Conservation (phyloP, 208 protist species). For the Trichomonas vaginalis region DNA sequence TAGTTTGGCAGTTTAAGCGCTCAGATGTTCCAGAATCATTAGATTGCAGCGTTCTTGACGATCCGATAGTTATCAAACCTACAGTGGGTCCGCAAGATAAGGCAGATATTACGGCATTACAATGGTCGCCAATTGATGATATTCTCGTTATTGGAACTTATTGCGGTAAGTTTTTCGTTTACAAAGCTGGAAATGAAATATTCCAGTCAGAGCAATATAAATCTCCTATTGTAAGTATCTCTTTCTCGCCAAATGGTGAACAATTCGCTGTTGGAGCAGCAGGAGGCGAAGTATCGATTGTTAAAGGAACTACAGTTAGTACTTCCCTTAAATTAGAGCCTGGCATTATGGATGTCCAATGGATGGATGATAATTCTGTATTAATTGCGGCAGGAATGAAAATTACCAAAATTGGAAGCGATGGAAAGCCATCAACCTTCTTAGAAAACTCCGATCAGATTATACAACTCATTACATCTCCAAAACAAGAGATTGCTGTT, state of each 20-base stretch:
- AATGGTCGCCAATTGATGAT: background rate
- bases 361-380: background rate
- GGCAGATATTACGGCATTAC: background rate
- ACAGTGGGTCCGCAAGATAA: background rate
- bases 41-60: background rate
- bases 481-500: background rate
- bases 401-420: background rate
- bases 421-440: background rate
- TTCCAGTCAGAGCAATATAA: background rate
- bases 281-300: background rate
- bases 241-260: background rate
- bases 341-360: background rate
- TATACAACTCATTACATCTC: background rate
- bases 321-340: background rate
- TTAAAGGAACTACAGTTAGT: background rate
- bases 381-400: background rate
- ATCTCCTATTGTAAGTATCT: background rate
- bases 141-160: background rate
- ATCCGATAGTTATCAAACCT: background rate
- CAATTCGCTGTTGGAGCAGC: background rate
- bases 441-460: background rate
- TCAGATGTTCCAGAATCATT: background rate
- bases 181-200: background rate
- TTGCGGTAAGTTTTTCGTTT: background rate
- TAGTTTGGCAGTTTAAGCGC: background rate